A percentile compares a stretch with the other conserved stretches of the same genome.
Conservation (phyloP, 495 filamentous ascomycete genomes). For the Lichina pygmaea region DNA sequence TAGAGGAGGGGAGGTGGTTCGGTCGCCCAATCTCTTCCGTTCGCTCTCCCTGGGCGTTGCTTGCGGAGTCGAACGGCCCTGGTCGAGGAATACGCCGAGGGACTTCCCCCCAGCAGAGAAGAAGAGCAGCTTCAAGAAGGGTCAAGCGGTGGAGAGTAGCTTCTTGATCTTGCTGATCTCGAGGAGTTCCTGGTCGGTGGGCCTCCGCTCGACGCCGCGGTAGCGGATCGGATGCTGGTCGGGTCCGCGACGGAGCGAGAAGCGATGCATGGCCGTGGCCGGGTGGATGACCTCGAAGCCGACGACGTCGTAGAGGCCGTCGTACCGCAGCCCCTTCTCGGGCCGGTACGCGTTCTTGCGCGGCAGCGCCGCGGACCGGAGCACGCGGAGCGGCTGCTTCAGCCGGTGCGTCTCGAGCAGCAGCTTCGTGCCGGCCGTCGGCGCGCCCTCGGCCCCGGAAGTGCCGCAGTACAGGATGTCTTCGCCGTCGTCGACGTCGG, state of each 20-base stretch:
- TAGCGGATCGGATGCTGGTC: slow-evolving; percentile 19
- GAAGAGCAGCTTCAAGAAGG: too few relatives aligned
- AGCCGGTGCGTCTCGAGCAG: slow-evolving; percentile 12
- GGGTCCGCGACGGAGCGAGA: slow-evolving; percentile 11
- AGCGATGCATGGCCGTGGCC: slow-evolving; percentile 13
- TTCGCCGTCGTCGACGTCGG: slow-evolving; percentile 19
- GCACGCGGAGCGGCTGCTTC: slow-evolving; percentile 16
- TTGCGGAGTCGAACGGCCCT: too few relatives aligned
- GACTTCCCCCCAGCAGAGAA: too few relatives aligned
- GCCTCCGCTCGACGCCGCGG: slow-evolving; percentile 3
- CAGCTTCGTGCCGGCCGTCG: slow-evolving; percentile 12
- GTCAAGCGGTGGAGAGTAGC: not conserved
- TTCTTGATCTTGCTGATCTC: not conserved
- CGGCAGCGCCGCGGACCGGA: slow-evolving; percentile 15
- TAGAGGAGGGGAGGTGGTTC: too few relatives aligned
- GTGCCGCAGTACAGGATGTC: slow-evolving; percentile 25
- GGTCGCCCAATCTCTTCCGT: too few relatives aligned
- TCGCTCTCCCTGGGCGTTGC: too few relatives aligned
- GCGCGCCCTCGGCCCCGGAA: slow-evolving; percentile 8
- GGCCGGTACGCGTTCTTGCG: slow-evolving; percentile 17
- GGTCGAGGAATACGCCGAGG: too few relatives aligned
- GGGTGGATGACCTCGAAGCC: slow-evolving; percentile 11
- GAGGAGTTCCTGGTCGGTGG: slow-evolving; percentile 1
- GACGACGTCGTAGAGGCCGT: slow-evolving; percentile 25
- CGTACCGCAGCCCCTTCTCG: slow-evolving; percentile 22